Conservation (phyloP, 108 stramenopile genomes). For the Epithemia pelagica region DNA sequence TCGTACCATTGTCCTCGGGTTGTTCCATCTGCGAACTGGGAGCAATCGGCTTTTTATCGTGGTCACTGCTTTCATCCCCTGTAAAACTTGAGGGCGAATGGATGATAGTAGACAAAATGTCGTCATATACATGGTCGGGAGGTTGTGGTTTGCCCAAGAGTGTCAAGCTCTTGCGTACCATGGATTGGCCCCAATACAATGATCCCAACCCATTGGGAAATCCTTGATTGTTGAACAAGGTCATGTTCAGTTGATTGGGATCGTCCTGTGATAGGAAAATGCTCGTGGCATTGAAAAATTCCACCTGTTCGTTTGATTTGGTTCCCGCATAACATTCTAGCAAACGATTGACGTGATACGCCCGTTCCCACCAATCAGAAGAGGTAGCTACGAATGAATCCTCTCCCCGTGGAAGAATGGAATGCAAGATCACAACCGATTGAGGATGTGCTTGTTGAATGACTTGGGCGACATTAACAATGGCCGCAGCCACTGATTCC, state of each 20-base stretch:
- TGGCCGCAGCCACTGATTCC: not conserved
- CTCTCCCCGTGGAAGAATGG: constrained; percentile 12
- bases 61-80: too few relatives aligned
- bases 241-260: not conserved
- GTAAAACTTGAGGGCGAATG: too few relatives aligned
- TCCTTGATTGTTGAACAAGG: constrained; percentile 7
- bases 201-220: constrained; percentile 13
- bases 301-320: not conserved
- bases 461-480: constrained; percentile 4
- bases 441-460: constrained; percentile 4
- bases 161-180: constrained; percentile 3
- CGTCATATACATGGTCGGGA: not conserved
- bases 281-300: constrained; percentile 16
- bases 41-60: too few relatives aligned
- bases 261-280: constrained; percentile 3
- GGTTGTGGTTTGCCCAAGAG: not conserved
- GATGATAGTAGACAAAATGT: too few relatives aligned
- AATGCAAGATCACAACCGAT: constrained; percentile 6
- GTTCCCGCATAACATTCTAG: constrained; percentile 11
- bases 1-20: too few relatives aligned
- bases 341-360: constrained; percentile 10
- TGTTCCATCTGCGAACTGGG: too few relatives aligned
- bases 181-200: constrained; percentile 8
- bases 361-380: not conserved
- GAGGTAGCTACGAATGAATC: not conserved